These are phyloP conservation scores for Saposhnikovia divaricata DNA, from an alignment of 129 eudicot genomes.

Conservation along the genomic window DNA sequence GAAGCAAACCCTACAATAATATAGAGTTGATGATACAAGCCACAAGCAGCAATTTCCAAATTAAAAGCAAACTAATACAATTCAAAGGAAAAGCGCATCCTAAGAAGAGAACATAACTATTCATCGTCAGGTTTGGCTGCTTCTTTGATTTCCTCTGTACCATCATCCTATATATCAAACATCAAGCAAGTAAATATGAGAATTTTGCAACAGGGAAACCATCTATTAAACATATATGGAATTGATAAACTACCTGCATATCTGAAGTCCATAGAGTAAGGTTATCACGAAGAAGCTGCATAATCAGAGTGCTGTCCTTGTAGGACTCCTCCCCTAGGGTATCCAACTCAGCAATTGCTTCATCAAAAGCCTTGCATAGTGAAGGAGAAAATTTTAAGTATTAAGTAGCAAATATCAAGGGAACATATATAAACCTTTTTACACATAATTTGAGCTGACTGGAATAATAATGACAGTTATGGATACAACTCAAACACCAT, in stretches of 20 bases:
- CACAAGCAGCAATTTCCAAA: constrained; percentile 31
- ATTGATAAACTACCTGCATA: constrained; percentile 49
- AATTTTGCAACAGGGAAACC: neutral
- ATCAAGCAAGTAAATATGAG: constrained; percentile 6
- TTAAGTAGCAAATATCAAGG: neutral
- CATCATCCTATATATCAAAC: constrained; percentile 46
- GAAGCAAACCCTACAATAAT: constrained; percentile 31
- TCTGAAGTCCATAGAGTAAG: constrained; percentile 89
- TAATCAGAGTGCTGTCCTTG: constrained; percentile 85
- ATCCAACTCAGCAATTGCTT: constrained; percentile 80
- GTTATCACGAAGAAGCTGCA: constrained; percentile 87
- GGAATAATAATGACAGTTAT: neutral
- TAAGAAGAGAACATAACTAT: constrained; percentile 25
- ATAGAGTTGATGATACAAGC: constrained; percentile 27
- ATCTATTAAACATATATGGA: neutral
- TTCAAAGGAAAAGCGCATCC: constrained; percentile 22
- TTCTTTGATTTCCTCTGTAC: constrained; percentile 72
- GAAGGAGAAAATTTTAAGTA: neutral
- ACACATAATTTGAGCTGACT: neutral
- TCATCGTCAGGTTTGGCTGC: constrained; percentile 68
- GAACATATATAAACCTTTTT: neutral
- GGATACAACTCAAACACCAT: neutral
- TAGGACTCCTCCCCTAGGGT: constrained; percentile 82
- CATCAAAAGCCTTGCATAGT: constrained; percentile 61
- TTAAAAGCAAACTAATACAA: constrained; percentile 34